Evolutionary conservation across 1,139 yeast species (phyloP).

Genomic region (Taiozyma sp.): DNA sequence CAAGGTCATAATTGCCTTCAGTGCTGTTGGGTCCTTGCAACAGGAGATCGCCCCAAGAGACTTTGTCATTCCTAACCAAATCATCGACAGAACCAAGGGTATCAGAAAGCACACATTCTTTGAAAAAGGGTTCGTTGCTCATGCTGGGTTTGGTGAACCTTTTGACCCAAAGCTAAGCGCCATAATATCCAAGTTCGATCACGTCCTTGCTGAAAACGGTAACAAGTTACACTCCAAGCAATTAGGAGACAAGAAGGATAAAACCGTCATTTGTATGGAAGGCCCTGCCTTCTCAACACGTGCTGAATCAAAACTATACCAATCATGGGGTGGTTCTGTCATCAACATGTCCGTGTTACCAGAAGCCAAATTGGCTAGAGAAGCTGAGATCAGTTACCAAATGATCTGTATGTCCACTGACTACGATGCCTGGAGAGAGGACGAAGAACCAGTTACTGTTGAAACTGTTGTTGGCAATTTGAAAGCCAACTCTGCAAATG

Average conservation of each 20-base stretch:
- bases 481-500: conserved; percentile 82
- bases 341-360: conserved; percentile 97
- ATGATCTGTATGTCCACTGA: conserved; percentile 99
- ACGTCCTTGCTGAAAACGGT: conserved; percentile 46
- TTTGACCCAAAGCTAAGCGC: conserved; percentile 72
- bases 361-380: conserved; percentile 93
- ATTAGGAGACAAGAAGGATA: conserved; percentile 37
- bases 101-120: conserved; percentile 87
- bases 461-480: conserved; percentile 92
- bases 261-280: conserved; percentile 93
- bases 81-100: conserved; percentile 96
- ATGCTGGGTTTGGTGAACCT: conserved; percentile 96
- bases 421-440: conserved; percentile 97
- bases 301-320: conserved; percentile 90
- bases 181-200: conserved; percentile 51
- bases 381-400: conserved; percentile 94
- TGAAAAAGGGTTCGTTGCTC: conserved; percentile 92
- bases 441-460: conserved; percentile 93
- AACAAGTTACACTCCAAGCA: conserved; percentile 32
- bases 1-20: conserved; percentile 82
- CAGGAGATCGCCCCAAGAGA: conserved; percentile 89
- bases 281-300: conserved; percentile 98
- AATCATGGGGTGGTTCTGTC: conserved; percentile 89
- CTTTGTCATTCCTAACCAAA: conserved; percentile 90
- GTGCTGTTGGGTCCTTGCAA: conserved; percentile 94